These are phyloP conservation scores for Adenanthera pavonina DNA, from an alignment of 306 rosid genomes.

Conservation along the genomic window DNA sequence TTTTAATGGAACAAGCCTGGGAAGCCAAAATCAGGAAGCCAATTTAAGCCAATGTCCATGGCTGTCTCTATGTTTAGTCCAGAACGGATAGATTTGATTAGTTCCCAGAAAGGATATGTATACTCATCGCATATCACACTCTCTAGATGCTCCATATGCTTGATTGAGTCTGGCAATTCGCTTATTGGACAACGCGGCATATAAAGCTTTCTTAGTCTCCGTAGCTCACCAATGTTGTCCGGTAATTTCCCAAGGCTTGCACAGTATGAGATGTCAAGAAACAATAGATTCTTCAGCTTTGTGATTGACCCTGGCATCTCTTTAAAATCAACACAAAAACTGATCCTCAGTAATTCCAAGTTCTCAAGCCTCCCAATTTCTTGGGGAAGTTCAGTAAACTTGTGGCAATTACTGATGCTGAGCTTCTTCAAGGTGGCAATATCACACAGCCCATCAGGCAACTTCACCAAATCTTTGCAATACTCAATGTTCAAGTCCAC, in stretches of 20 bases:
- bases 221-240: background rate
- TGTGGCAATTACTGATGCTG: constrained; percentile 1
- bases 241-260: background rate
- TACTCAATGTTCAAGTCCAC: background rate
- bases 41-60: background rate
- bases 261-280: background rate
- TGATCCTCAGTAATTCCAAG: constrained; percentile 1
- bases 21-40: background rate
- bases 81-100: no score
- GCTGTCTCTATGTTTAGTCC: background rate
- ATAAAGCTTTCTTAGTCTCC: background rate
- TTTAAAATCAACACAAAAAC: background rate
- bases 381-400: background rate
- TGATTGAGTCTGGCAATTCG: background rate
- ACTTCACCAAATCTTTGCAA: background rate
- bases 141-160: background rate
- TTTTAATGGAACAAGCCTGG: no score
- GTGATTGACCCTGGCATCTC: background rate
- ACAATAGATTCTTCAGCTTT: background rate
- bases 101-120: background rate
- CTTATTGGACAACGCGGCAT: background rate
- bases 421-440: background rate
- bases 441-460: background rate
- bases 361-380: constrained; percentile 11
- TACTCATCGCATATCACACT: background rate